Base-by-base conservation (phyloP, 1,284 basidiomycete species). In the Macrocystidia cucumis region DNA sequence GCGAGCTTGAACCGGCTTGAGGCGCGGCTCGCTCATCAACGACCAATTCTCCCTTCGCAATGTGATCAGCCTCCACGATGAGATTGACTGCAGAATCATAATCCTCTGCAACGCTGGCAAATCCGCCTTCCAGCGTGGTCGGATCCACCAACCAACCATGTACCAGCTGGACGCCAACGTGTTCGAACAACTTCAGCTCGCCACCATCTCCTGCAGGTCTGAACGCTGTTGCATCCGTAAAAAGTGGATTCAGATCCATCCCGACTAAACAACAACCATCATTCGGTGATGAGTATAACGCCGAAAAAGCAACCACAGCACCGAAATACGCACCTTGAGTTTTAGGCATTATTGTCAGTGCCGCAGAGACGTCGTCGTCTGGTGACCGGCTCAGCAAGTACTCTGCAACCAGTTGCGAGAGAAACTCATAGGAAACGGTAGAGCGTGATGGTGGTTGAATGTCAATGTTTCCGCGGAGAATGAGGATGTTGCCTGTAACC, bases 111-210 rank as follows among this genome's bases (percentile, higher is more conserved):
- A 59, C 63, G 18, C 62, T 52, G 32, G 91, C 54, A 0, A 75
- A 73, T 1, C 52, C 48, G 16, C 72, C 74, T 48, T 87, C 83
- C 0, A 63, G 55, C 32, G 76, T 77, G 0, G 70, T 67, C 0
- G 82, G 79, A 48, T 95, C 88, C 5, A 83, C 83, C n/a, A 95
- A 68, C 91, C 91, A 95, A 1, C 91, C 91, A 45, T 95, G 91
- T 1, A 91, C 77, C 31, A 95, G 76, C 9, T 74, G 64, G 30
- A 95, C 86, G 5, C 78, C 77, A 1, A 80, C 85, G 33, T 88
- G 75, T n/a, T 79, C 65, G 52, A 96, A 96, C 3, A 95, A 71
- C 34, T 83, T 77, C 20, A 95, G 70, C 53, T 88, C 91, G 5
- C 82, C 84, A 0, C 65, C 67, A 12, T 68, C 69, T 9, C 45